Percentiles rank a stretch among this genome's conserved stretches.
phyloP scores from a whole-genome alignment of 2,329 filamentous ascomycete genomes.

The Echinosphaeria canescens region DNA sequence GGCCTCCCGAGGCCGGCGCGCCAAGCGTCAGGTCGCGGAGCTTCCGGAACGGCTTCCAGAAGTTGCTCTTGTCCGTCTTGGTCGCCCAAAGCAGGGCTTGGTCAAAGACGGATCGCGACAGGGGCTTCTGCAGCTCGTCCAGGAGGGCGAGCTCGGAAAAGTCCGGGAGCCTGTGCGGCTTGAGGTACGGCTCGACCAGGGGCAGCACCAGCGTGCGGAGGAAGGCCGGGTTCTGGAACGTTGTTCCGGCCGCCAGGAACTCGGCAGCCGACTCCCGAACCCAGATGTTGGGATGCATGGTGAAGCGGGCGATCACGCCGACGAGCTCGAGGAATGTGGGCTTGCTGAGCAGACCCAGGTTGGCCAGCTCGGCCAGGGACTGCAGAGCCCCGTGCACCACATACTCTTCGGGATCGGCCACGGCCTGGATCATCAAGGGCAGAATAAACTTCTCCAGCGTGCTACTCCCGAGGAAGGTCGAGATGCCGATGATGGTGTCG shows the following conservation, averaged over 20 bases:
- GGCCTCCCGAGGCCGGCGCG: slow-evolving; percentile 32
- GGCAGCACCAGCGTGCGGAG: slow-evolving; percentile 67
- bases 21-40: slow-evolving; percentile 43
- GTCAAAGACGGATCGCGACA: slow-evolving; percentile 65
- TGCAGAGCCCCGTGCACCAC: slow-evolving; percentile 82
- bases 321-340: slow-evolving; percentile 74
- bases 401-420: slow-evolving; percentile 83
- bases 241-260: slow-evolving; percentile 59
- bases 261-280: slow-evolving; percentile 76
- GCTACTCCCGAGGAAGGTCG: slow-evolving; percentile 70
- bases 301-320: slow-evolving; percentile 63
- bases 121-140: slow-evolving; percentile 62
- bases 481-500: slow-evolving; percentile 82
- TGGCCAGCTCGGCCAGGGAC: slow-evolving; percentile 72
- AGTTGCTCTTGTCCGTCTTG: slow-evolving; percentile 59
- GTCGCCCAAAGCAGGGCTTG: slow-evolving; percentile 70
- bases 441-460: slow-evolving; percentile 90
- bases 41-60: slow-evolving; percentile 64
- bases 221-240: slow-evolving; percentile 59
- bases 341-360: slow-evolving; percentile 69
- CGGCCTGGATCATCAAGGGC: slow-evolving; percentile 83
- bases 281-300: slow-evolving; percentile 90
- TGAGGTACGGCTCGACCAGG: slow-evolving; percentile 63
- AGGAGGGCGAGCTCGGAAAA: slow-evolving; percentile 57
- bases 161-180: slow-evolving; percentile 39